Evolutionary conservation across 2,329 filamentous ascomycete genomes (phyloP).

Genomic region (Microdochium trichocladiopsis): DNA sequence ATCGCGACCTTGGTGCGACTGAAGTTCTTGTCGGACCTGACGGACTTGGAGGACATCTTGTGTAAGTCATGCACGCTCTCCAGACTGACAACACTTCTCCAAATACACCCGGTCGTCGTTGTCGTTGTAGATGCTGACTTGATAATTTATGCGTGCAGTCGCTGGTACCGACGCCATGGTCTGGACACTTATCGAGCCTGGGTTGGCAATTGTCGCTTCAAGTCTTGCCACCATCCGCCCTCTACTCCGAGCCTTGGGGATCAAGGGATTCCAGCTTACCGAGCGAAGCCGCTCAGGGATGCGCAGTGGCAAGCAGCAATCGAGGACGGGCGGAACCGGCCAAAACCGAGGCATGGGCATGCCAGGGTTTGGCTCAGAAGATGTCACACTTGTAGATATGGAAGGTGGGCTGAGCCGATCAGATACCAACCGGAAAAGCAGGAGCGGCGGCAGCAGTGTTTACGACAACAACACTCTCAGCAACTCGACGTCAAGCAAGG

Average conservation of each 20-base stretch:
- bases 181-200: slow-evolving; percentile 51
- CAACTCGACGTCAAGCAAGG: background rate
- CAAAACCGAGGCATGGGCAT: slow-evolving; percentile 19
- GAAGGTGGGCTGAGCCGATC: slow-evolving; percentile 13
- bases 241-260: slow-evolving; percentile 38
- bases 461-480: background rate
- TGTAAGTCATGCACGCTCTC: slow-evolving; percentile 27
- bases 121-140: no score
- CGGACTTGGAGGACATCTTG: slow-evolving; percentile 36
- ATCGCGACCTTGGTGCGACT: slow-evolving; percentile 46
- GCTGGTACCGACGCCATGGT: slow-evolving; percentile 44
- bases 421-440: background rate
- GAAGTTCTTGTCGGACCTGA: slow-evolving; percentile 37
- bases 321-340: slow-evolving; percentile 14
- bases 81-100: slow-evolving; percentile 3
- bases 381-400: slow-evolving; percentile 28
- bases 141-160: no score
- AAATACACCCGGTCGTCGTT: slow-evolving; percentile 1
- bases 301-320: slow-evolving; percentile 17
- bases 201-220: slow-evolving; percentile 46
- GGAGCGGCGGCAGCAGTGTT: slow-evolving; percentile 1
- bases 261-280: slow-evolving; percentile 38
- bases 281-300: slow-evolving; percentile 21
- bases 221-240: slow-evolving; percentile 48
- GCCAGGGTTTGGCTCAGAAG: slow-evolving; percentile 26